Evolutionary conservation across 345 rosid genomes (phyloP).

Genomic region (Cardiospermum halicacabum): DNA sequence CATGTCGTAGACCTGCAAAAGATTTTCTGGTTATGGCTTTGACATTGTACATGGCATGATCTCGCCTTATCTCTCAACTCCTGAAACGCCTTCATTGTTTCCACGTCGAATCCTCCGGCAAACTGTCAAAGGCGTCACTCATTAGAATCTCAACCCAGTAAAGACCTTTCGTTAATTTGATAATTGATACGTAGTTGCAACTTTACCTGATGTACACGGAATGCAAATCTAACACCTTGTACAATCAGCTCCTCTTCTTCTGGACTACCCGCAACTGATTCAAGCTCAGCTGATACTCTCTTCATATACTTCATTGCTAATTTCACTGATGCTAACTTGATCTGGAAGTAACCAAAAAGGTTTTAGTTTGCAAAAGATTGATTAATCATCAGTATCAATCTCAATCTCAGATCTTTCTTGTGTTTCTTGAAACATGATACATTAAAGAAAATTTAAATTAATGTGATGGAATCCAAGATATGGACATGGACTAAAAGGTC

Average conservation of each 20-base stretch:
- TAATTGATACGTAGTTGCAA: neutral
- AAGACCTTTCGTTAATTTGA: neutral
- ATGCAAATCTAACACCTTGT: conserved; percentile 90
- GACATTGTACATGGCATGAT: conserved; percentile 66
- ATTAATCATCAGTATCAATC: too few species aligned
- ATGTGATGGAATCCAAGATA: neutral
- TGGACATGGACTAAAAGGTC: conserved; percentile 4
- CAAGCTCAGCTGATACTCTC: conserved; percentile 88
- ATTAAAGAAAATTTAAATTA: conserved; percentile 3
- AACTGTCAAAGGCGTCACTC: conserved; percentile 40
- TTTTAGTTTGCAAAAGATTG: neutral
- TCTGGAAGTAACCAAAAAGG: conserved; percentile 35
- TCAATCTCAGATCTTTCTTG: conserved; percentile 2
- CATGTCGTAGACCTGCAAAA: conserved; percentile 54
- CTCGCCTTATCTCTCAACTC: conserved; percentile 92
- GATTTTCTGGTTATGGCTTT: conserved; percentile 63
- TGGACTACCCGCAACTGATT: conserved; percentile 52
- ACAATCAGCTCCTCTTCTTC: conserved; percentile 96
- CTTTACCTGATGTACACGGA: conserved; percentile 96
- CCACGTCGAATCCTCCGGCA: conserved; percentile 94
- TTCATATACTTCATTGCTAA: conserved; percentile 95
- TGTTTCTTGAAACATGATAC: neutral
- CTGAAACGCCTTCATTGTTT: conserved; percentile 92
- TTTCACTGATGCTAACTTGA: conserved; percentile 85
- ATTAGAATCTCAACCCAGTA: neutral